These are phyloP conservation scores for Ambrosia trifida DNA, from an alignment of 129 eudicot genomes.

Conservation along the genomic window DNA sequence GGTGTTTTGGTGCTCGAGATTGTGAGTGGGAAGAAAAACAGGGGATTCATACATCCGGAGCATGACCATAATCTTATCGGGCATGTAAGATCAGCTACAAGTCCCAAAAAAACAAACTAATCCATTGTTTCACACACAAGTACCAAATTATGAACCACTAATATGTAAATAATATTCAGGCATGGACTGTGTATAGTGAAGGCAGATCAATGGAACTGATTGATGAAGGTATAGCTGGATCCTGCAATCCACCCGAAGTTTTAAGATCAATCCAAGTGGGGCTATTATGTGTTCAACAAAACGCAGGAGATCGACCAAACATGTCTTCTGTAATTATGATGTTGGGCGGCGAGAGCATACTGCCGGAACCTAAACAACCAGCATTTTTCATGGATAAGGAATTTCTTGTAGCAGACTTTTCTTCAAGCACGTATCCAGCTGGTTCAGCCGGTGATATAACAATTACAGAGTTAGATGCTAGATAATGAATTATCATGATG, in stretches of 20 bases:
- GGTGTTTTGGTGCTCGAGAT: conserved; percentile 36
- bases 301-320: conserved; percentile 33
- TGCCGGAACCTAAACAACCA: conserved; percentile 37
- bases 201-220: conserved; percentile 20
- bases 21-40: conserved; percentile 32
- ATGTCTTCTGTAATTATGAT: conserved; percentile 34
- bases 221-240: conserved; percentile 17
- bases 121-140: neutral
- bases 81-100: conserved; percentile 19
- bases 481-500: neutral
- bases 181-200: conserved; percentile 27
- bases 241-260: conserved; percentile 22
- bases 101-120: neutral
- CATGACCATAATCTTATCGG: conserved; percentile 29
- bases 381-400: conserved; percentile 30
- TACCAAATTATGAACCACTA: neutral
- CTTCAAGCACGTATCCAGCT: conserved; percentile 13
- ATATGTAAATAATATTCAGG: conserved; percentile 16
- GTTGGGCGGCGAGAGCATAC: conserved; percentile 27
- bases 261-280: conserved; percentile 30
- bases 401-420: conserved; percentile 23
- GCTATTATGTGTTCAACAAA: conserved; percentile 31
- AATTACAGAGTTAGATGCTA: conserved; percentile 25
- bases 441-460: conserved; percentile 29
- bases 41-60: conserved; percentile 29